A percentile compares a stretch with the other conserved stretches of the same genome.
Conservation (phyloP, 176 grass and related monocot species). For the Rhynchospora breviuscula region DNA sequence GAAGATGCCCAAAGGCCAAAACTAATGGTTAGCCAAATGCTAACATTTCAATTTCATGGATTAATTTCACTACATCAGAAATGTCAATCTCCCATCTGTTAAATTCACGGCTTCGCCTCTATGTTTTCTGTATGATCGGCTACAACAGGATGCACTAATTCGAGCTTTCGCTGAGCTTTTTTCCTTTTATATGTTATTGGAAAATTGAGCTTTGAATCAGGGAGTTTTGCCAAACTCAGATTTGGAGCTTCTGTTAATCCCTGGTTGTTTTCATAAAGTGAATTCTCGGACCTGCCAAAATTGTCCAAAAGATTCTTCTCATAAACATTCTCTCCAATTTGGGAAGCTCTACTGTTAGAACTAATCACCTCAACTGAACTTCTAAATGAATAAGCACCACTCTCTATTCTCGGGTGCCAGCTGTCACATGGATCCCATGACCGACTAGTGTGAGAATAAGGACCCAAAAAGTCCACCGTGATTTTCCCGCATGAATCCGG, state of each 20-base stretch:
- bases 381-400: slow-evolving; percentile 26
- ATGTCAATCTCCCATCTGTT: neutral
- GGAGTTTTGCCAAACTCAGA: slow-evolving; percentile 7
- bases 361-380: slow-evolving; percentile 30
- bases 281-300: slow-evolving; percentile 27
- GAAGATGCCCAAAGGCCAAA: slow-evolving; percentile 1
- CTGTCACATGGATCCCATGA: slow-evolving; percentile 25
- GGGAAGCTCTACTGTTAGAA: slow-evolving; percentile 11
- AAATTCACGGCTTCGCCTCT: slow-evolving; percentile 32
- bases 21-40: slow-evolving; percentile 18
- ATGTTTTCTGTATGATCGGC: slow-evolving; percentile 26
- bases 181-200: slow-evolving; percentile 70
- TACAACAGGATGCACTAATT: slow-evolving; percentile 25
- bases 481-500: slow-evolving; percentile 25
- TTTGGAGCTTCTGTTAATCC: slow-evolving; percentile 16
- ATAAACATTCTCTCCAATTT: slow-evolving; percentile 10
- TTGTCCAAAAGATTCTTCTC: slow-evolving; percentile 51
- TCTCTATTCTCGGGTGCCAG: slow-evolving; percentile 20
- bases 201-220: slow-evolving; percentile 30
- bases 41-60: slow-evolving; percentile 13
- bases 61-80: slow-evolving; percentile 20
- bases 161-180: slow-evolving; percentile 49
- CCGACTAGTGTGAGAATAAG: slow-evolving; percentile 33
- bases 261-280: slow-evolving; percentile 33
- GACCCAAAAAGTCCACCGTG: slow-evolving; percentile 24